phyloP scores from a whole-genome alignment of 2,329 filamentous ascomycete species.

The Meredithiella fracta region DNA sequence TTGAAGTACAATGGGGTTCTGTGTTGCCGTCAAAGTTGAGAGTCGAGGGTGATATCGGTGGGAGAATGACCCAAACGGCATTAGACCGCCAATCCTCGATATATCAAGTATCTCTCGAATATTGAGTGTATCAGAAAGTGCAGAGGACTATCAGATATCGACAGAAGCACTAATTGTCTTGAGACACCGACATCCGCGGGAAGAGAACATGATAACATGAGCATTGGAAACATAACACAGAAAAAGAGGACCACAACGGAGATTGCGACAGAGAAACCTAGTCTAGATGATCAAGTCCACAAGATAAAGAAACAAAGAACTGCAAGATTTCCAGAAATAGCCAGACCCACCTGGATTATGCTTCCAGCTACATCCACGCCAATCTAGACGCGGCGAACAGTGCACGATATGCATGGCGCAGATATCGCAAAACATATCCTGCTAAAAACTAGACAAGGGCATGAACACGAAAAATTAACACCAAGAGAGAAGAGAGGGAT shows the following conservation, averaged over 20 bases:
- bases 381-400: too few relatives aligned
- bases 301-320: neutral
- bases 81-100: neutral
- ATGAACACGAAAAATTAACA: neutral
- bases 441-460: neutral
- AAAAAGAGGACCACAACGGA: neutral
- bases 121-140: neutral
- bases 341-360: too few relatives aligned
- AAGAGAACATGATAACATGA: neutral
- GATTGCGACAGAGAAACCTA: neutral
- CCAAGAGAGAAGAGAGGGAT: neutral
- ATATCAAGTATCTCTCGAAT: neutral
- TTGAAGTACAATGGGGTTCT: neutral
- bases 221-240: neutral
- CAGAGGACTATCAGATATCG: neutral
- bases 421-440: neutral
- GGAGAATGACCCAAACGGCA: neutral
- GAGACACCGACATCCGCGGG: neutral
- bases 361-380: too few relatives aligned
- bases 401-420: neutral
- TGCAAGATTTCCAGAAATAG: neutral
- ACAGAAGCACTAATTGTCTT: neutral
- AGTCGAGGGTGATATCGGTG: neutral
- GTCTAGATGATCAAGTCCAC: neutral
- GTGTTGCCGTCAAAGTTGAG: slow-evolving; percentile 1